Evolutionary conservation across 352 stramenopile genomes (phyloP).

Genomic region (Peronospora destructor): DNA sequence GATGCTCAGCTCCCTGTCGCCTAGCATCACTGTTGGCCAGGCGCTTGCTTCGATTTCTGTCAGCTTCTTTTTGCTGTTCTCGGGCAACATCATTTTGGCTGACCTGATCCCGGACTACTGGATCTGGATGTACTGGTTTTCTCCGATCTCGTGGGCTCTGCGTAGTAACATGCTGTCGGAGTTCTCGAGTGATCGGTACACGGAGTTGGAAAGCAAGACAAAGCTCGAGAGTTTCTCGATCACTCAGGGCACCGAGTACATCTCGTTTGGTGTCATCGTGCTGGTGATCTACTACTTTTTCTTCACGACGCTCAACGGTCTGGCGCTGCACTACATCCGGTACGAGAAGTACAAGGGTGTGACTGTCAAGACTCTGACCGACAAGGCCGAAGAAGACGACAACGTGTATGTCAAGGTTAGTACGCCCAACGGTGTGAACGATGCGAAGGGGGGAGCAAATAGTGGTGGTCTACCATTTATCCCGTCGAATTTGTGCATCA

Average conservation of each 20-base stretch:
- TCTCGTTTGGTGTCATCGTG: constrained; percentile 38
- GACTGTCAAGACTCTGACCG: constrained; percentile 27
- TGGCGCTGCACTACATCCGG: constrained; percentile 41
- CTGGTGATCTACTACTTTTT: constrained; percentile 39
- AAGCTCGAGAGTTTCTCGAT: constrained; percentile 43
- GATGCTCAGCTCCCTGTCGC: constrained; percentile 46
- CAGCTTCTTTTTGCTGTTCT: constrained; percentile 67
- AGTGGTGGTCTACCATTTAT: constrained; percentile 35
- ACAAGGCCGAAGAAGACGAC: constrained; percentile 21
- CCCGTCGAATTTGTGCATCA: constrained; percentile 41
- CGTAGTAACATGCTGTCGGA: constrained; percentile 54
- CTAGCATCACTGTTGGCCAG: constrained; percentile 51
- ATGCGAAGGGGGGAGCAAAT: constrained; percentile 6
- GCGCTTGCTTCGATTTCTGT: constrained; percentile 44
- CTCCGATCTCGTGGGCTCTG: constrained; percentile 50
- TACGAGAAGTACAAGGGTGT: constrained; percentile 45
- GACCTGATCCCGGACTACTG: constrained; percentile 65
- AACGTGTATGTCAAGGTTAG: constrained; percentile 31
- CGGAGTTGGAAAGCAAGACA: constrained; percentile 7
- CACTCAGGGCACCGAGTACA: constrained; percentile 29
- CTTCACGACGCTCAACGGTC: constrained; percentile 37
- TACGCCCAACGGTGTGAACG: constrained; percentile 13
- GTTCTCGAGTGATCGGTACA: constrained; percentile 47
- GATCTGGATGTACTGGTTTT: constrained; percentile 80
- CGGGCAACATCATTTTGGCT: constrained; percentile 70